Conservation (phyloP, 192 early-diverging fungal genomes). For the Backusella circina region DNA sequence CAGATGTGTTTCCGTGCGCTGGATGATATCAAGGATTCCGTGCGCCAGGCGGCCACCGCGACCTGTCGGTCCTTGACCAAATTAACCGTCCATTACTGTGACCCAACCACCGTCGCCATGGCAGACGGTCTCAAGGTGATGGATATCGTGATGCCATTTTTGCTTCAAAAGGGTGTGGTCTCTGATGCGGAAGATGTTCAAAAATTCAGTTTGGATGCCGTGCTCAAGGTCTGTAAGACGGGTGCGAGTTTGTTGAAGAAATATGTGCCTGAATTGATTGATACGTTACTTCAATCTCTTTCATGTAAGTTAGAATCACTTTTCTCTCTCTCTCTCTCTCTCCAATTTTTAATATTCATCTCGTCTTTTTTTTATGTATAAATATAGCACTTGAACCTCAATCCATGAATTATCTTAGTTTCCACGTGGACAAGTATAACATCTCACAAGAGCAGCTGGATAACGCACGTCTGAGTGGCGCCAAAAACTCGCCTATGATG, state of each 20-base stretch:
- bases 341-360: no score
- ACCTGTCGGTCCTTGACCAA: constrained; percentile 77
- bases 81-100: constrained; percentile 83
- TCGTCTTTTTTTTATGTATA: background rate
- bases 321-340: no score
- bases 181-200: constrained; percentile 86
- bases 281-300: constrained; percentile 79
- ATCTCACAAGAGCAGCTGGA: constrained; percentile 89
- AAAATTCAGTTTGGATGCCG: constrained; percentile 72
- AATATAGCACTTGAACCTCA: constrained; percentile 44
- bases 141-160: constrained; percentile 83
- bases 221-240: constrained; percentile 81
- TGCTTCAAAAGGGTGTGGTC: constrained; percentile 70
- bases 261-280: constrained; percentile 69
- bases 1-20: constrained; percentile 85
- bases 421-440: constrained; percentile 83
- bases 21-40: constrained; percentile 94
- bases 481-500: constrained; percentile 93
- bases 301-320: constrained; percentile 69
- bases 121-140: constrained; percentile 69
- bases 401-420: constrained; percentile 79
- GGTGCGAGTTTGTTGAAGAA: constrained; percentile 70
- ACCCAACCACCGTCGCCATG: constrained; percentile 57
- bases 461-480: constrained; percentile 69
- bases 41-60: constrained; percentile 76